Evolutionary conservation across 2,329 filamentous ascomycete species (phyloP).

Genomic region (Didymosphaeria variabile): DNA sequence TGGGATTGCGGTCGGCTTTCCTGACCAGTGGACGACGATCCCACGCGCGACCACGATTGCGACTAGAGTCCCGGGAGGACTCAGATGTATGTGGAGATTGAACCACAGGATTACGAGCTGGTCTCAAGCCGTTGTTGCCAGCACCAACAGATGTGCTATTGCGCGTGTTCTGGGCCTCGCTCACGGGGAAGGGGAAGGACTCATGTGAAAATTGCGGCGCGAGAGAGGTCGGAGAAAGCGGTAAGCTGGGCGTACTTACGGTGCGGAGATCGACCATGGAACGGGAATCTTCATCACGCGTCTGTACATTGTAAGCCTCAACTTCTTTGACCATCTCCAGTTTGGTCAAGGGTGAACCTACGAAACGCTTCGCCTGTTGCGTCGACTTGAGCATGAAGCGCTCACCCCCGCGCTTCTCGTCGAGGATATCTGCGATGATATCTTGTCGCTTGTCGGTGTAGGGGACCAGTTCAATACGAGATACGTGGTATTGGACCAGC

Average conservation of each 20-base stretch:
- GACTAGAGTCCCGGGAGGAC: slow-evolving; percentile 6
- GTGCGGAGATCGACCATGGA: slow-evolving; percentile 20
- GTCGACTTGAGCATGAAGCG: slow-evolving; percentile 7
- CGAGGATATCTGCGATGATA: slow-evolving; percentile 19
- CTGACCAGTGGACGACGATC: slow-evolving; percentile 15
- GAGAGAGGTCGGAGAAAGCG: slow-evolving; percentile 1
- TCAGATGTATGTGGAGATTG: background rate
- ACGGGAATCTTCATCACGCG: slow-evolving; percentile 11
- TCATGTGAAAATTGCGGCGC: background rate
- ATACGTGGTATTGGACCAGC: slow-evolving; percentile 19
- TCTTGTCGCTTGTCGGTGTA: slow-evolving; percentile 17
- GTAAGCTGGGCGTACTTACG: slow-evolving; percentile 11
- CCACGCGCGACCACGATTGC: slow-evolving; percentile 21
- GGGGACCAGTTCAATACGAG: slow-evolving; percentile 22
- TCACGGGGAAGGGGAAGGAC: background rate
- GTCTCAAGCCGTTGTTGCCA: slow-evolving; percentile 19
- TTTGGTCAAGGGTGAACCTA: slow-evolving; percentile 17
- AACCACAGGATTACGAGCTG: slow-evolving; percentile 16
- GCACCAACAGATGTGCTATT: slow-evolving; percentile 11
- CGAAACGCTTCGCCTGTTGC: slow-evolving; percentile 22
- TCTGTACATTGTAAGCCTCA: slow-evolving; percentile 17
- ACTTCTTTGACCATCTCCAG: slow-evolving; percentile 17
- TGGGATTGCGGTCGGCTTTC: slow-evolving; percentile 16
- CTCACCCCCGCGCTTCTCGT: slow-evolving; percentile 23
- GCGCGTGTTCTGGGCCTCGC: background rate